Evolutionary conservation across 148 eudicot species (phyloP), one percentile per base, ranked within the genome.

Genomic region (Persicaria tinctoria): DNA sequence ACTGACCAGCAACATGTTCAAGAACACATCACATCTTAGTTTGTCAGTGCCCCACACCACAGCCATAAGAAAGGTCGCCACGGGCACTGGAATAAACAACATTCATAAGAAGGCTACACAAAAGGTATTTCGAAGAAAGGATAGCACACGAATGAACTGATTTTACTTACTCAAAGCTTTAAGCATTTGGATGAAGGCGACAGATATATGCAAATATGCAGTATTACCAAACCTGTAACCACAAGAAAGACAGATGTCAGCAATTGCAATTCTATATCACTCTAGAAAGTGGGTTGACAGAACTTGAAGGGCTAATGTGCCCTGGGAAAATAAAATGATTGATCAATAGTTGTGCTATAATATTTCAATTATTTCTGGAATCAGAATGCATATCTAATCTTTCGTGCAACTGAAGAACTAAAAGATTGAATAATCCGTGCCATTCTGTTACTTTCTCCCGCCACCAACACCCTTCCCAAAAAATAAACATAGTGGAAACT

Each of bases 111-210:
- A 71, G 71, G 57, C 72, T 74, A 50, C 70, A 62, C 70, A 62
- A 75, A 74, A 64, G 72, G 44, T n/a, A 8, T 46, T 38, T 71
- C 11, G 55, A 48, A 18, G 41, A 14, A 51, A 66, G 12, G 47
- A 1, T 72, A 50, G 56, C 2, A 78, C 59, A 27, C 50, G 57
- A 16, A 51, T 48, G 14, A 13, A 71, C 46, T 44, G 66, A 4
- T 50, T 74, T 66, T 49, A 77, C 91, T 64, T 91, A 91, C 97
- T 91, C 72, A 91, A 82, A 68, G 97, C 97, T 83, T 91, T 91
- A 66, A 91, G 93, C 97, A 91, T 91, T 86, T 91, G 97, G 72
- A 91, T 89, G 89, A 91, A 91, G 71, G 97, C 97, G 71, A 91
- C 97, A 11, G 97, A 89, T 47, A 89, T 91, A 76, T 86, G 87